These are phyloP conservation scores for Tolypocladium album DNA, from an alignment of 2,329 filamentous ascomycete genomes.

Conservation along the genomic window DNA sequence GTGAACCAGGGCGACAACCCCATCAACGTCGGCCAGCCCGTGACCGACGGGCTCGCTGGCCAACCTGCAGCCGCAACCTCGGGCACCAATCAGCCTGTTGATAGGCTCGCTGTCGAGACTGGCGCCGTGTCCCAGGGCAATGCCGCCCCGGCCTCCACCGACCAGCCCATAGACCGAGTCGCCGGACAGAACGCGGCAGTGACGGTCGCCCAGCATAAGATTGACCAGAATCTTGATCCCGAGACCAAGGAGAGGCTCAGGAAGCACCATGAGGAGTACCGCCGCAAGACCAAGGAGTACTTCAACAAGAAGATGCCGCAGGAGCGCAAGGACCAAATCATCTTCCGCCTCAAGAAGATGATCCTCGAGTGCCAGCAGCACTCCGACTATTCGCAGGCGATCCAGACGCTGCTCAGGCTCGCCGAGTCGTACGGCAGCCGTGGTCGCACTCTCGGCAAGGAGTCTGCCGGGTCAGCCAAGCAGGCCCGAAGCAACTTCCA, in stretches of 20 bases:
- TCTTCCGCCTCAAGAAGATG: slow-evolving; percentile 95
- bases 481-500: slow-evolving; percentile 59
- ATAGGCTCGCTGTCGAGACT: not conserved
- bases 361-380: slow-evolving; percentile 93
- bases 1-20: slow-evolving; percentile 26
- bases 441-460: slow-evolving; percentile 51
- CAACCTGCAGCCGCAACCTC: slow-evolving; percentile 39
- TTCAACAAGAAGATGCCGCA: slow-evolving; percentile 78
- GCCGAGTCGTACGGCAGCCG: slow-evolving; percentile 80
- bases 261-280: slow-evolving; percentile 31
- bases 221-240: slow-evolving; percentile 53
- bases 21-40: not conserved
- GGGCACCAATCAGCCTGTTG: slow-evolving; percentile 16
- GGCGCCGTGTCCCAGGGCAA: not conserved
- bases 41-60: slow-evolving; percentile 18
- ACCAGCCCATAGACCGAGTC: slow-evolving; percentile 36
- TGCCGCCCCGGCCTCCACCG: slow-evolving; percentile 26
- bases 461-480: slow-evolving; percentile 59
- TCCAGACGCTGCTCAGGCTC: slow-evolving; percentile 73
- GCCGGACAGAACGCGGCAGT: slow-evolving; percentile 20
- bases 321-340: slow-evolving; percentile 83
- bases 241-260: slow-evolving; percentile 45
- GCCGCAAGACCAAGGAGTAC: slow-evolving; percentile 55
- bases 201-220: slow-evolving; percentile 42
- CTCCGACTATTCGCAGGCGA: slow-evolving; percentile 84